Percentiles rank a stretch among this genome's conserved stretches.
These are phyloP conservation scores for Zygoascus biomembranicola DNA, from an alignment of 805 yeast species.

Conservation along the genomic window DNA sequence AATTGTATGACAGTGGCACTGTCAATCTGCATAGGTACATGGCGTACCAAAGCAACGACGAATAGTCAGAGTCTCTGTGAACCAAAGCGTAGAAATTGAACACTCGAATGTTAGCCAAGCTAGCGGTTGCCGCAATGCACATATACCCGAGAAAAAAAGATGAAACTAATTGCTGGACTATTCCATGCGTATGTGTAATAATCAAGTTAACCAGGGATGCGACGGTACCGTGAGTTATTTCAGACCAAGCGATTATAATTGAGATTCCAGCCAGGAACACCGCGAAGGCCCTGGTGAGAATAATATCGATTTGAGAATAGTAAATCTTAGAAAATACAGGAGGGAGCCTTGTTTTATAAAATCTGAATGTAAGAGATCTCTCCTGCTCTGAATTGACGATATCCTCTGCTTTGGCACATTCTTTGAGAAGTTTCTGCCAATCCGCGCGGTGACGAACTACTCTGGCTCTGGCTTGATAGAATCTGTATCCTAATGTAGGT, in stretches of 20 bases:
- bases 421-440: slow-evolving; percentile 41
- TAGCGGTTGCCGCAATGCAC: slow-evolving; percentile 57
- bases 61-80: slow-evolving; percentile 61
- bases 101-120: slow-evolving; percentile 57
- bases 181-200: slow-evolving; percentile 32
- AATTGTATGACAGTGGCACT: slow-evolving; percentile 74
- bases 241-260: slow-evolving; percentile 58
- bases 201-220: slow-evolving; percentile 52
- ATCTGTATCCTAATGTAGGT: slow-evolving; percentile 41
- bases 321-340: slow-evolving; percentile 37
- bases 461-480: slow-evolving; percentile 45
- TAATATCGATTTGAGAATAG: slow-evolving; percentile 40
- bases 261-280: slow-evolving; percentile 38
- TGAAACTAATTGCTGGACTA: slow-evolving; percentile 33
- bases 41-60: slow-evolving; percentile 67
- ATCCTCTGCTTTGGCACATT: slow-evolving; percentile 51
- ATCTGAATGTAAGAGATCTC: slow-evolving; percentile 23
- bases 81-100: slow-evolving; percentile 74
- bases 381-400: slow-evolving; percentile 36
- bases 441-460: slow-evolving; percentile 49
- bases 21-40: slow-evolving; percentile 76
- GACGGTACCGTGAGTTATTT: slow-evolving; percentile 60
- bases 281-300: slow-evolving; percentile 37
- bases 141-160: slow-evolving; percentile 50
- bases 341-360: slow-evolving; percentile 24